Evolutionary conservation across 1,284 basidiomycete species (phyloP).

Genomic region (Butyriboletus appendiculatus): DNA sequence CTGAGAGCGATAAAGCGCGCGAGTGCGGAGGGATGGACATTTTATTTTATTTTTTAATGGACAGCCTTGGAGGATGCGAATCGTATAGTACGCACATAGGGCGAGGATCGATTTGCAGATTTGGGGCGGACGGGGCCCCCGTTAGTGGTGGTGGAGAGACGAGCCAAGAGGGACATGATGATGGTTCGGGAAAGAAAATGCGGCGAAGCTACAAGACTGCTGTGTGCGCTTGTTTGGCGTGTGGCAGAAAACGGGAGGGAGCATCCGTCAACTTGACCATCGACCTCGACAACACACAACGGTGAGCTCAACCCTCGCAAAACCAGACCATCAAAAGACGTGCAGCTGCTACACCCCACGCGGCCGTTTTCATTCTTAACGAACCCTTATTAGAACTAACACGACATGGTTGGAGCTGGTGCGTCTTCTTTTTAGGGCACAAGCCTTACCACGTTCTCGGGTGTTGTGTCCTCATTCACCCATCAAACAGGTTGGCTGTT

Average conservation of each 20-base stretch:
- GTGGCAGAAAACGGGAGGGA: constrained; percentile 29
- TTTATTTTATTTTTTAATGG: constrained; percentile 25
- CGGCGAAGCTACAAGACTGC: background rate
- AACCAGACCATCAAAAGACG: background rate
- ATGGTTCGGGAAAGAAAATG: constrained; percentile 7
- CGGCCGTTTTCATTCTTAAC: background rate
- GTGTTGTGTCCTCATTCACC: background rate
- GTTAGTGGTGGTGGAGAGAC: constrained; percentile 50
- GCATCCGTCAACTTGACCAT: background rate
- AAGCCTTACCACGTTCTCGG: background rate
- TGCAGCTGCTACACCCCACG: background rate
- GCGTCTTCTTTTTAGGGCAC: constrained; percentile 9
- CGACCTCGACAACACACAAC: constrained; percentile 6
- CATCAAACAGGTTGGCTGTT: constrained; percentile 82
- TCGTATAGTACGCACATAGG: constrained; percentile 63
- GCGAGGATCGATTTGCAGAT: constrained; percentile 49
- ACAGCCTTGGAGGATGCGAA: constrained; percentile 28
- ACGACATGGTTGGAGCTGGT: constrained; percentile 33
- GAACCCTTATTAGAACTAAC: background rate
- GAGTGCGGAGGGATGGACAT: background rate
- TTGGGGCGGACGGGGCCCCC: constrained; percentile 61
- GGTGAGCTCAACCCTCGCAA: background rate
- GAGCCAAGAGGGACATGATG: constrained; percentile 60
- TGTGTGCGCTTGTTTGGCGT: constrained; percentile 30
- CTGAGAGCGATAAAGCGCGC: constrained; percentile 17